These are phyloP conservation scores for Parathielavia appendiculata DNA, from an alignment of 495 filamentous ascomycete species.

Conservation along the genomic window DNA sequence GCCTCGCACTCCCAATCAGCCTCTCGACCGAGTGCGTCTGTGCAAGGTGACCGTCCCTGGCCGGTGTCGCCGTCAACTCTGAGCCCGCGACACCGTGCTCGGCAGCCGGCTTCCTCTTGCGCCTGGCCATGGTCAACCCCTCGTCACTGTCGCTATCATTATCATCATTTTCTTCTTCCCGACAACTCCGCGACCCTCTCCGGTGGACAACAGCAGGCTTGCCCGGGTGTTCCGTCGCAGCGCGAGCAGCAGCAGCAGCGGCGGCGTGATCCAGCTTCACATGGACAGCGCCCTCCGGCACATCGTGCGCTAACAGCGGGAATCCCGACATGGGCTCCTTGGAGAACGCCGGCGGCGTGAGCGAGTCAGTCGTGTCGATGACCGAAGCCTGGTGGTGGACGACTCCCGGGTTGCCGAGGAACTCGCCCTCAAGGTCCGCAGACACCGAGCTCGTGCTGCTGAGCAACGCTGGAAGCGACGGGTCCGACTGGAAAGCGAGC, in stretches of 20 bases:
- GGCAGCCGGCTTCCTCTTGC: slow-evolving; percentile 29
- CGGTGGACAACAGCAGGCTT: not conserved
- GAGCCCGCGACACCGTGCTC: not conserved
- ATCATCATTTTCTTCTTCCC: slow-evolving; percentile 41
- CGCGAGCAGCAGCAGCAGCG: not conserved
- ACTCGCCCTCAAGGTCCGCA: slow-evolving; percentile 52
- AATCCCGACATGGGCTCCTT: slow-evolving; percentile 43
- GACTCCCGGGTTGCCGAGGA: slow-evolving; percentile 46
- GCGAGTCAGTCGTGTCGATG: slow-evolving; percentile 47
- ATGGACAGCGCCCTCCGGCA: slow-evolving; percentile 17
- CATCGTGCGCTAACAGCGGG: slow-evolving; percentile 35
- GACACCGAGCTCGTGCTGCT: slow-evolving; percentile 80
- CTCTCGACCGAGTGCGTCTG: slow-evolving; percentile 24
- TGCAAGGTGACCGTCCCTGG: not conserved
- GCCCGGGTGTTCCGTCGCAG: not conserved
- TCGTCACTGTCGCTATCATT: slow-evolving; percentile 55
- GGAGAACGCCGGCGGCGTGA: slow-evolving; percentile 47
- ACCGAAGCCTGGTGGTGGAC: slow-evolving; percentile 33
- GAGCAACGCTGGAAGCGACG: slow-evolving; percentile 68
- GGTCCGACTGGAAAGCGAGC: slow-evolving; percentile 63
- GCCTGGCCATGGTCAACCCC: slow-evolving; percentile 45
- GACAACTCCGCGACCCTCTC: not conserved
- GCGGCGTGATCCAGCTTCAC: slow-evolving; percentile 23
- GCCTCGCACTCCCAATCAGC: slow-evolving; percentile 31
- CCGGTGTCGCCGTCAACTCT: not conserved